Evolutionary conservation across 805 yeast genomes (phyloP), one percentile per base, ranked within the genome.

Genomic region (Maudiozyma barnettii): DNA sequence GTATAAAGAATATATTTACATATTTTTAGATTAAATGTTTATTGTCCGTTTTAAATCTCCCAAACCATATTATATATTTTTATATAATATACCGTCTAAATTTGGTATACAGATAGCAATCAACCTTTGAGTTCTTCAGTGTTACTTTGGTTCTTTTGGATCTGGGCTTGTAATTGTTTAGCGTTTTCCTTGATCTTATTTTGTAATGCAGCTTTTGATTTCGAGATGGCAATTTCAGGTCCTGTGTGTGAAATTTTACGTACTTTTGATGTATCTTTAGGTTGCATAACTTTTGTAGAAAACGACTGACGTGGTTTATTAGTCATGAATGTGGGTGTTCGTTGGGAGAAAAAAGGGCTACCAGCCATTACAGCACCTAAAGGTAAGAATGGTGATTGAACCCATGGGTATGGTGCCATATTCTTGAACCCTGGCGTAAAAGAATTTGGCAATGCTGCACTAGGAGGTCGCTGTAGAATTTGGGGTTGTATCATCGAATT

Each of bases 101-200:
- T 9, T 26, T 26, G 30, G 30, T 12, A 26, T 9, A 26, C 8
- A 26, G 30, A n/a, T 31, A 6, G 36, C n/a, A 14, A 10, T 14
- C 18, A 33, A 9, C 16, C 18, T 16, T n/a, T n/a, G n/a, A n/a
- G n/a, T n/a, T n/a, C 13, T 14, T 33, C 36, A 14, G 36, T 14
- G n/a, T 14, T 14, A 33, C n/a, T 18, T 10, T 14, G 4, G 3
- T 33, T 33, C 19, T 33, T 33, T 39, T 37, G 26, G 6, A 47
- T 39, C 7, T 44, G 40, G 2, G 36, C 46, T 21, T 44, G 49
- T 20, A 47, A 43, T 29, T 45, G 47, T 29, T 44, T 48, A 1
- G 50, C 50, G 41, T 43, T 48, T 33, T 44, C 45, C n/a, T 37
- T 41, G 6, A 48, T 41, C 29, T 42, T 44, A 23, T 48, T 30